Evolutionary conservation across 441 rosid genomes (phyloP), one percentile per base, ranked within the genome.

Genomic region (Mallotus repandus): DNA sequence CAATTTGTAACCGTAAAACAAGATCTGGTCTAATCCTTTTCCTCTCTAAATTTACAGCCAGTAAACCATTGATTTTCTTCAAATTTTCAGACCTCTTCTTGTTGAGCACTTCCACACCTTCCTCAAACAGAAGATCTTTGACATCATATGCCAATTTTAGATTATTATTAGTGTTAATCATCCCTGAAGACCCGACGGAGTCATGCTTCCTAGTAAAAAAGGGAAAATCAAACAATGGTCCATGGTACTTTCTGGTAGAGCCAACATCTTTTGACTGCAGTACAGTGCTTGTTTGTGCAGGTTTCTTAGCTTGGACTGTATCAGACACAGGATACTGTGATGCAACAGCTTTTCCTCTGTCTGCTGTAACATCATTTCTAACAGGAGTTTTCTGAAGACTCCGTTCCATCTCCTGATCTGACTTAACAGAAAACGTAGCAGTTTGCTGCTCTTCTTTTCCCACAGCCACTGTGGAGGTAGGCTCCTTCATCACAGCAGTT

Each of bases 11-110:
- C 63, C 99, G 92, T 72, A 97, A 79, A 71, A 97, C 97, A 87
- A 97, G 98, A 88, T 97, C 99, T 66, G 99, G 99, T 87, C 92
- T 86, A 77, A 97, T 94, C 86, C 99, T 89, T 84, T 94, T 97
- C 82, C 97, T 92, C 83, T 97, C 99, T 78, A 94, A 85, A 84
- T 97, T 97, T 63, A 87, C 90, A 70, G 99, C 89, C 72, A 97
- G 83, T 68, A 97, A 76, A 63, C 93, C 86, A 58, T 87, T 87
- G 74, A 97, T 97, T 84, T 92, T 97, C 89, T 85, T 92, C 84
- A 97, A 78, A 85, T 86, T 86, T 80, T 92, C 90, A 13, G 91
- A 81, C 82, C 98, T 87, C 83, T 88, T 94, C 84, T 87, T 91
- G 73, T 76, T 87, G 72, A 89, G 83, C 65, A 92, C 91, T 84